These are phyloP conservation scores for Pythium myriotylum DNA, from an alignment of 352 stramenopile species.

Conservation along the genomic window DNA sequence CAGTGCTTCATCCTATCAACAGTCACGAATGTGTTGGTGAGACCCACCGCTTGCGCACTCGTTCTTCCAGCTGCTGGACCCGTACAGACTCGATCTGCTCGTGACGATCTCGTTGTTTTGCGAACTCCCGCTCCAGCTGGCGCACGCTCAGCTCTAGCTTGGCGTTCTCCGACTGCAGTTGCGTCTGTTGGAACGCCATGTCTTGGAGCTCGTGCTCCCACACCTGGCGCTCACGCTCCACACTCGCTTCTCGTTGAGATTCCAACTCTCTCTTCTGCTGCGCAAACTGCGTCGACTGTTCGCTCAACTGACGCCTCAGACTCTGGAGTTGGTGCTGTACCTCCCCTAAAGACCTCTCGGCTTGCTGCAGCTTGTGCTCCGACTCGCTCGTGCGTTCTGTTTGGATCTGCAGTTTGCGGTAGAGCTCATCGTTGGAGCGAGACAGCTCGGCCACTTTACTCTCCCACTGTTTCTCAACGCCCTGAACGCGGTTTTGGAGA, in stretches of 20 bases:
- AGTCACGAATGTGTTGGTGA: not conserved
- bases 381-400: constrained; percentile 9
- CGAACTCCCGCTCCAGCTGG: constrained; percentile 64
- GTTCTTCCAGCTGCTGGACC: constrained; percentile 46
- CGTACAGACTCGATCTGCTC: constrained; percentile 43
- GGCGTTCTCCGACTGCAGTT: constrained; percentile 51
- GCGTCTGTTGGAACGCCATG: constrained; percentile 45
- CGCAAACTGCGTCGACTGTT: constrained; percentile 33
- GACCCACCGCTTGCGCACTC: constrained; percentile 43
- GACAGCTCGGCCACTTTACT: constrained; percentile 44
- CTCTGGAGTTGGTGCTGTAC: constrained; percentile 40
- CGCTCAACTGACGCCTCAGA: constrained; percentile 44
- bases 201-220: constrained; percentile 66
- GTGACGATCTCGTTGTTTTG: constrained; percentile 48
- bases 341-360: constrained; percentile 33
- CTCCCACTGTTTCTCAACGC: constrained; percentile 51
- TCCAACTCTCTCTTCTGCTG: constrained; percentile 38
- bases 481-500: constrained; percentile 38
- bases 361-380: constrained; percentile 30
- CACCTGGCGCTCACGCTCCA: constrained; percentile 55
- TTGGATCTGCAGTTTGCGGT: constrained; percentile 31
- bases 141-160: constrained; percentile 65
- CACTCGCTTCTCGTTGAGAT: constrained; percentile 30
- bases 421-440: constrained; percentile 41
- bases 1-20: not conserved